Evolutionary conservation across 225 moss, liverwort and hornwort genomes (phyloP).

Genomic region (Sphagnum contortum): DNA sequence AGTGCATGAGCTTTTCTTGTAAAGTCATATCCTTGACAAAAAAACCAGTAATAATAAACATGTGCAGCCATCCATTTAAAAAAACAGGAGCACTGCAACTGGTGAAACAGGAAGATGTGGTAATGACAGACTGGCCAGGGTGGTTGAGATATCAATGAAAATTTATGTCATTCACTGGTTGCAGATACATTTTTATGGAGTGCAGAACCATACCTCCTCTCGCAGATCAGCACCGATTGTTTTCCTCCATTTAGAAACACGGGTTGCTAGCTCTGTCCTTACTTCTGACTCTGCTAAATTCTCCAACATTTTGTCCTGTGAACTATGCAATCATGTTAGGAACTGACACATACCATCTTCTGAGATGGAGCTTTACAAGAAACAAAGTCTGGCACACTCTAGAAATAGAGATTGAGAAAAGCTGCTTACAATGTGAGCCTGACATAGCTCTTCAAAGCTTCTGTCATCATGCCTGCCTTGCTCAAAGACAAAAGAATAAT

Average conservation of each 20-base stretch:
- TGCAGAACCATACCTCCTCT: conserved; percentile 18
- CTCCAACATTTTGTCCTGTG: conserved; percentile 37
- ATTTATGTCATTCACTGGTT: too few species aligned
- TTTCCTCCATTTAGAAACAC: conserved; percentile 45
- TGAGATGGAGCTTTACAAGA: too few species aligned
- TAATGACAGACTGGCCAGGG: too few species aligned
- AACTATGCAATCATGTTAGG: neutral
- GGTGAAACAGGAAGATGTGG: neutral
- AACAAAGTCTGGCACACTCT: too few species aligned
- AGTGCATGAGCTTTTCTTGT: too few species aligned
- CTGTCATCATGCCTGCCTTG: neutral
- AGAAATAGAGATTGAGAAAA: neutral
- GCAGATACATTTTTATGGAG: neutral
- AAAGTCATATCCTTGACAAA: too few species aligned
- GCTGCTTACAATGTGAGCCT: conserved; percentile 33
- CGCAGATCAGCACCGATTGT: conserved; percentile 36
- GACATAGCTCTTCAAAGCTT: conserved; percentile 45
- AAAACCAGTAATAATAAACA: too few species aligned
- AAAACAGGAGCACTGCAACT: too few species aligned
- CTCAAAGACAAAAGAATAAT: too few species aligned
- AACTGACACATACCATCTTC: too few species aligned
- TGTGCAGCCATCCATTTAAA: too few species aligned
- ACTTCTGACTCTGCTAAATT: conserved; percentile 31
- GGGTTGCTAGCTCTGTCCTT: conserved; percentile 33
- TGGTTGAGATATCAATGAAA: too few species aligned